phyloP scores from a whole-genome alignment of 192 early-diverging fungal genomes.

The Linnemannia hyalina region DNA sequence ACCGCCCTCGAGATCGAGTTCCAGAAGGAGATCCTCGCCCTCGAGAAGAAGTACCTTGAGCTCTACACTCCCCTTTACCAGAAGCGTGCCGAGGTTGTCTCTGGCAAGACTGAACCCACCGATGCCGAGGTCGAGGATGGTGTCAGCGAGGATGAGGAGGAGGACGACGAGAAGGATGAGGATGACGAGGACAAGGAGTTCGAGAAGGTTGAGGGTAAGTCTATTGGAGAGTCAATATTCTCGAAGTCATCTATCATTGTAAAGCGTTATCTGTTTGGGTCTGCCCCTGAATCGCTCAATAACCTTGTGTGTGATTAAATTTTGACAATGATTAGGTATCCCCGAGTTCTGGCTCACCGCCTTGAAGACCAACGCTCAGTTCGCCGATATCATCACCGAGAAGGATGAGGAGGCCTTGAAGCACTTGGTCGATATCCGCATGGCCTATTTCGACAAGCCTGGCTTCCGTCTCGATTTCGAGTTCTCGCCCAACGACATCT shows the following conservation, averaged over 20 bases:
- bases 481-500: constrained; percentile 91
- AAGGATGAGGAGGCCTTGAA: constrained; percentile 92
- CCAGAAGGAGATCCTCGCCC: constrained; percentile 91
- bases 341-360: constrained; percentile 98
- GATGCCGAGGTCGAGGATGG: constrained; percentile 82
- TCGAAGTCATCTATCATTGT: neutral
- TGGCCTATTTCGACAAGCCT: constrained; percentile 87
- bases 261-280: neutral
- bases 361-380: constrained; percentile 86
- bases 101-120: constrained; percentile 90
- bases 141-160: constrained; percentile 72
- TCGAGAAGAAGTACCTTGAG: constrained; percentile 96
- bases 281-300: neutral
- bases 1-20: constrained; percentile 87
- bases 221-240: neutral
- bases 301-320: neutral
- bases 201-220: constrained; percentile 53
- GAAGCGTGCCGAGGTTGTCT: constrained; percentile 85
- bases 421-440: constrained; percentile 89
- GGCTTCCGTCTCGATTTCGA: constrained; percentile 96
- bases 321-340: constrained; percentile 70
- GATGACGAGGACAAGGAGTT: constrained; percentile 63
- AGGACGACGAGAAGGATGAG: constrained; percentile 68
- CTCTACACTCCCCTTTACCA: constrained; percentile 92
- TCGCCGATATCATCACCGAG: constrained; percentile 90